Evolutionary conservation across 1,284 basidiomycete genomes (phyloP), one percentile per base, ranked within the genome.

Genomic region (Tilletia horrida): DNA sequence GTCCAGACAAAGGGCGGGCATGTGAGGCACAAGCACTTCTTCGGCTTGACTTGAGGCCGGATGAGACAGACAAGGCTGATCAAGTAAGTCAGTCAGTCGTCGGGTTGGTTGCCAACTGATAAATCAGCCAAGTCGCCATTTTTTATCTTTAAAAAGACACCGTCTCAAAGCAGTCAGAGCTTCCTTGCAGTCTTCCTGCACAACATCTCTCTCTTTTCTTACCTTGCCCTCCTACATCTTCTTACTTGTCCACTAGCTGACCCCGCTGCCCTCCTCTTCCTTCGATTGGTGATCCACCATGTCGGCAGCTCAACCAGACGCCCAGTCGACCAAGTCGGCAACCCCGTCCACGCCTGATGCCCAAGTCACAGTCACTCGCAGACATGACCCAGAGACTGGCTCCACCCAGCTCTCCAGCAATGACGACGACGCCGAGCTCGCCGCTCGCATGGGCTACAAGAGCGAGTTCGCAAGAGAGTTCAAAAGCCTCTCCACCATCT

Each of bases 391-490:
- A 1, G 63, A 64, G 44, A 44, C 45, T 14, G 42, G 6, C 23
- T 44, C 45, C 61, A 27, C 42, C 14, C 61, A 40, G 35, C 35
- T 4, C 35, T 40, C 35, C 35, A 40, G 35, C 35, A 40, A 71
- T 64, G 79, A 81, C 13, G 79, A 80, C 63, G 78, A 80, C 57
- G 75, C 73, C 9, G 71, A 71, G 52, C 74, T 81, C 29, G 79
- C 76, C 23, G 65, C 67, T 21, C 74, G 73, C 43, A 67, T 80
- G 67, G 80, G 80, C 16, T 73, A 79, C 72, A 76, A 77, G 66
- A 75, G 72, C 62, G 80, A 81, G 50, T 81, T 81, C 69, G 74
- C 75, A 18, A 73, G 80, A 64, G 80, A 81, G 62, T 81, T 81
- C 72, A 76, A 75, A 69, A 76, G 74, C 66, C 76, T 81, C 61